These are phyloP conservation scores for Nymphaea colorata DNA, from an alignment of 164 flowering plant genomes.

Conservation along the genomic window DNA sequence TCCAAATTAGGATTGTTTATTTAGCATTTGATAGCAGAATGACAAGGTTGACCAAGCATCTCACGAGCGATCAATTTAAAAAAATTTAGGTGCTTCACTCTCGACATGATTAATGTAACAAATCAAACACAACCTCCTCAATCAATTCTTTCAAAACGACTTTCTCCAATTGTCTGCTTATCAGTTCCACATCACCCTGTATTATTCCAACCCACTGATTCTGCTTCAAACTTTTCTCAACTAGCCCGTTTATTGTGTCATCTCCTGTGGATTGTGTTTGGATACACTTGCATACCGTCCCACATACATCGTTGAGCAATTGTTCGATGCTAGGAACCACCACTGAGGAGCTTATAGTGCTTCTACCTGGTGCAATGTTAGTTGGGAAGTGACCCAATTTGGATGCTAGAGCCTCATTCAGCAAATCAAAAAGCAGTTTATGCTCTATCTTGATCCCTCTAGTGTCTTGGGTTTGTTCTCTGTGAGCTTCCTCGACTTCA, in stretches of 20 bases:
- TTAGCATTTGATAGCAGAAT: too few relatives aligned
- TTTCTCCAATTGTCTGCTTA: constrained; percentile 50
- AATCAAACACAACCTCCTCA: constrained; percentile 45
- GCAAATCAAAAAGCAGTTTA: constrained; percentile 49
- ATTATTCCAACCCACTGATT: constrained; percentile 34
- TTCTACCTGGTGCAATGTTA: constrained; percentile 31
- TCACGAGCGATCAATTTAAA: too few relatives aligned
- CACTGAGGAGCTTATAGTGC: constrained; percentile 11
- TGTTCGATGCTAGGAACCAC: constrained; percentile 32
- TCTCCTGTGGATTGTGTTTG: constrained; percentile 32
- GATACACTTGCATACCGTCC: constrained; percentile 24
- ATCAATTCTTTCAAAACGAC: constrained; percentile 46
- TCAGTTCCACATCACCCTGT: constrained; percentile 27
- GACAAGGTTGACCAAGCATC: too few relatives aligned
- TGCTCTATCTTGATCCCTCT: constrained; percentile 25
- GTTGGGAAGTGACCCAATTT: constrained; percentile 32
- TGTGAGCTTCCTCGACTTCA: constrained; percentile 56
- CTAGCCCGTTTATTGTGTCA: constrained; percentile 35
- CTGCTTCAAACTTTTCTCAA: constrained; percentile 33
- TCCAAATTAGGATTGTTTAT: too few relatives aligned
- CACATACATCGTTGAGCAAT: constrained; percentile 46
- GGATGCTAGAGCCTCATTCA: constrained; percentile 50
- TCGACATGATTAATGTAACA: constrained; percentile 5
- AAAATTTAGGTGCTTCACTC: too few relatives aligned
- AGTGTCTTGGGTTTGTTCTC: constrained; percentile 13